Base-by-base conservation (phyloP, 1,284 basidiomycete species). In the Ustilago curta region DNA sequence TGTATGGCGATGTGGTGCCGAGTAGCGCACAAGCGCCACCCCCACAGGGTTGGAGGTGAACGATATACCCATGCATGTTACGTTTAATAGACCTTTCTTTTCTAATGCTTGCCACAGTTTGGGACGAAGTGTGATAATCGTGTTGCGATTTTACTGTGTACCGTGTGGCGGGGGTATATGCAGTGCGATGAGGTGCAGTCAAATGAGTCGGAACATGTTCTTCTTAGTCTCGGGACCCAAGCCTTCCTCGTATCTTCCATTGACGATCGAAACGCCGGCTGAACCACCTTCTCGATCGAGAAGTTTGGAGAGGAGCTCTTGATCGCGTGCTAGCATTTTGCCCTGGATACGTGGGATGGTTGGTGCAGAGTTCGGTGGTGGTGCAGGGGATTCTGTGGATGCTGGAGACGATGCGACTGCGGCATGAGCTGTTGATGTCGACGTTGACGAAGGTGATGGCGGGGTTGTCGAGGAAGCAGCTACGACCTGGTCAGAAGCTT, bases 131-230 rank as follows among this genome's bases (percentile, higher is more conserved):
- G 43, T 16, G 23, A 19, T 16, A 18, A 19, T 19, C 12, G 31
- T 39, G 25, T 25, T 27, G 32, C n/a, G 31, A 21, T 12, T 57
- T 32, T 9, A 45, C 14, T 31, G 40, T 27, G 27, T 7, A 7
- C 27, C 32, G 37, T 45, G 23, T 23, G 44, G 31, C 35, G 21
- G 50, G 50, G 49, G 58, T 44, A 50, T 59, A 59, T 37, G 35
- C 35, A 37, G 12, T 37, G 35, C 14, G 12, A 25, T 32, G n/a
- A 12, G 44, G 8, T 12, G 42, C 37, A 40, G 18, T 49, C 39
- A 79, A 31, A 79, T 79, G n/a, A 77, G 59, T 8, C 77, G 40
- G 25, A 79, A 79, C 74, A 79, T 71, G 47, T 79, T 77, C 43
- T 77, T 79, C 68, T 77, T 74, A 6, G 70, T 71, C 48, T 79